Percentiles rank a stretch among this genome's conserved stretches.
Evolutionary conservation across 2,329 filamentous ascomycete genomes (phyloP).

Genomic region (Phialophora verrucosa): DNA sequence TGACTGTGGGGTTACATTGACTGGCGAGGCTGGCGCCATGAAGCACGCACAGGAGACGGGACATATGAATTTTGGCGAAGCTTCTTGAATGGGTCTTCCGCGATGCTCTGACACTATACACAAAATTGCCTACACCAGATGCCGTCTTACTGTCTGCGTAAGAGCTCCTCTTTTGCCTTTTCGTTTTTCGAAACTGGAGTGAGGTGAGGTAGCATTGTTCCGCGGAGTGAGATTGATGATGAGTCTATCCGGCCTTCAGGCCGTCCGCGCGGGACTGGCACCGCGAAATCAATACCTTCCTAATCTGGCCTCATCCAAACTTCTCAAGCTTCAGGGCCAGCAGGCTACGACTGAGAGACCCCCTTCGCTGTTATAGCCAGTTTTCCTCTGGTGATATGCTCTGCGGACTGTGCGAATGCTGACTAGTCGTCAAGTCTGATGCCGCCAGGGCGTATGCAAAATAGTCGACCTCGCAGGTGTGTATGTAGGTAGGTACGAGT

Average conservation of each 20-base stretch:
- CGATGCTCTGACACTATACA: neutral
- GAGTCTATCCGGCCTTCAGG: neutral
- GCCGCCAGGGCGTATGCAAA: neutral
- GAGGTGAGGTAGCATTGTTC: neutral
- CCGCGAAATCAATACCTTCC: neutral
- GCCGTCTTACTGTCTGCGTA: neutral
- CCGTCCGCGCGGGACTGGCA: no score
- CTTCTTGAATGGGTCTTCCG: constrained; percentile 26
- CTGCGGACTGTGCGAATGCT: neutral
- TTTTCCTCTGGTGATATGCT: neutral
- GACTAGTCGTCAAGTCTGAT: neutral
- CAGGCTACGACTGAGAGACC: neutral
- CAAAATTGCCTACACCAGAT: neutral
- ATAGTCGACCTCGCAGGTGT: neutral
- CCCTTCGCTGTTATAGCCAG: neutral
- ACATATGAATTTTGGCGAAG: constrained; percentile 58
- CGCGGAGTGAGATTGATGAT: neutral
- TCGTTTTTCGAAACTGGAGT: neutral
- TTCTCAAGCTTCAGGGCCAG: neutral
- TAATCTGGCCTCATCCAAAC: neutral
- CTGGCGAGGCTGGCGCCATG: constrained; percentile 54
- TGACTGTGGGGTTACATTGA: constrained; percentile 53
- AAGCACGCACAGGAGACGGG: constrained; percentile 55
- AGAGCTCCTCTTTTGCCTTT: neutral
- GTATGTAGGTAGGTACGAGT: neutral